Percentiles rank a stretch among this genome's conserved stretches.
Evolutionary conservation across 805 yeast genomes (phyloP).

Genomic region (Saturnispora kantuleensis): DNA sequence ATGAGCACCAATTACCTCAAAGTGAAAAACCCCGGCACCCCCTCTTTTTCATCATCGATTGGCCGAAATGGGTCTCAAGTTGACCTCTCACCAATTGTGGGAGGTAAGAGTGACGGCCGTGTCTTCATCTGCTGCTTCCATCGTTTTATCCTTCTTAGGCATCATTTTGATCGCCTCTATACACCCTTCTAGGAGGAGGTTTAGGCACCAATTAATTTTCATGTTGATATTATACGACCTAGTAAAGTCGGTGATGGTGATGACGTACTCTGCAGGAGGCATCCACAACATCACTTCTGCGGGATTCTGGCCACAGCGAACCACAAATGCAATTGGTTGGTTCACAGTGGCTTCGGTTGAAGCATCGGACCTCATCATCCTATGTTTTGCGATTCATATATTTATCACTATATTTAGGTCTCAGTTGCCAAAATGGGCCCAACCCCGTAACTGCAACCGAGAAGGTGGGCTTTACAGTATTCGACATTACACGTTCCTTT

Average conservation of each 20-base stretch:
- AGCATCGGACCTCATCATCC: conserved; percentile 78
- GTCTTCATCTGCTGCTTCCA: conserved; percentile 38
- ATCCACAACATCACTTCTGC: not conserved
- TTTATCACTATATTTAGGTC: conserved; percentile 64
- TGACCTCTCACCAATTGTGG: not conserved
- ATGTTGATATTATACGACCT: conserved; percentile 65
- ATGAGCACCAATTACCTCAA: not conserved
- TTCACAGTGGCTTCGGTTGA: conserved; percentile 73
- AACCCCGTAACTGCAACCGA: conserved; percentile 13
- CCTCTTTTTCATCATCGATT: not conserved
- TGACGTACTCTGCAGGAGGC: conserved; percentile 47
- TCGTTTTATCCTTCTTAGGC: conserved; percentile 46
- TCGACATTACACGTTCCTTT: conserved; percentile 47
- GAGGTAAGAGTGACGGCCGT: conserved; percentile 33
- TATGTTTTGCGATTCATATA: conserved; percentile 76
- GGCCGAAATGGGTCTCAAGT: not conserved
- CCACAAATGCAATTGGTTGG: conserved; percentile 62
- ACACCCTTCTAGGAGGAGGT: conserved; percentile 52
- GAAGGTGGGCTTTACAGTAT: conserved; percentile 69
- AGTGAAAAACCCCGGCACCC: not conserved
- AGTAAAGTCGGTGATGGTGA: conserved; percentile 56
- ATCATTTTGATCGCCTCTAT: conserved; percentile 53
- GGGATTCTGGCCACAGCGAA: conserved; percentile 25
- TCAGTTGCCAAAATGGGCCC: conserved; percentile 22
- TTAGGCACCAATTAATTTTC: conserved; percentile 62